Evolutionary conservation across 345 rosid species (phyloP).

Genomic region (Angophora floribunda): DNA sequence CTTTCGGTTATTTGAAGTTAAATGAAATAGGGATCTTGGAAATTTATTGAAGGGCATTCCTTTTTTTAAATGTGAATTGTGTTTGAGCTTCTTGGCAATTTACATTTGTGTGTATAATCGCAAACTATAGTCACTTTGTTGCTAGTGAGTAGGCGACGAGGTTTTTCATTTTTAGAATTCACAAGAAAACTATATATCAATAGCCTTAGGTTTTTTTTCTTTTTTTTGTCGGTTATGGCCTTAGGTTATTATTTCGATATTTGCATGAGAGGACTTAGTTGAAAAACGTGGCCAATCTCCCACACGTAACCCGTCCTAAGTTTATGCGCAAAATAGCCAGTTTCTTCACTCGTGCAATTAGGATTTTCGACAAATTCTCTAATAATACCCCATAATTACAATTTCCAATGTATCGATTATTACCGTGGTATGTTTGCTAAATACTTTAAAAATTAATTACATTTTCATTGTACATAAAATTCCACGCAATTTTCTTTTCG

Average conservation of each 20-base stretch:
- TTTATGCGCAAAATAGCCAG: background rate
- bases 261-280: background rate
- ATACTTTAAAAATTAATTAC: background rate
- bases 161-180: background rate
- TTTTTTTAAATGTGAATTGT: background rate
- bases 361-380: background rate
- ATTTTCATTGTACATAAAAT: background rate
- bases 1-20: background rate
- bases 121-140: background rate
- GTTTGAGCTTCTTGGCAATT: background rate
- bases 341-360: background rate
- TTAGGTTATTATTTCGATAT: background rate
- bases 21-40: fast-evolving
- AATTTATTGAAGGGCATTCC: background rate
- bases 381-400: background rate
- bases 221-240: too few species aligned
- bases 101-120: background rate
- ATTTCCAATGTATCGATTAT: background rate
- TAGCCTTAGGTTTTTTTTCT: background rate
- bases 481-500: background rate
- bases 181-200: background rate
- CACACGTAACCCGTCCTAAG: background rate
- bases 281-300: background rate
- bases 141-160: fast-evolving
- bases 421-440: fast-evolving